A percentile compares a stretch with the other conserved stretches of the same genome.
Conservation (phyloP, 495 filamentous ascomycete species). For the Hapsidospora chrysogenum region DNA sequence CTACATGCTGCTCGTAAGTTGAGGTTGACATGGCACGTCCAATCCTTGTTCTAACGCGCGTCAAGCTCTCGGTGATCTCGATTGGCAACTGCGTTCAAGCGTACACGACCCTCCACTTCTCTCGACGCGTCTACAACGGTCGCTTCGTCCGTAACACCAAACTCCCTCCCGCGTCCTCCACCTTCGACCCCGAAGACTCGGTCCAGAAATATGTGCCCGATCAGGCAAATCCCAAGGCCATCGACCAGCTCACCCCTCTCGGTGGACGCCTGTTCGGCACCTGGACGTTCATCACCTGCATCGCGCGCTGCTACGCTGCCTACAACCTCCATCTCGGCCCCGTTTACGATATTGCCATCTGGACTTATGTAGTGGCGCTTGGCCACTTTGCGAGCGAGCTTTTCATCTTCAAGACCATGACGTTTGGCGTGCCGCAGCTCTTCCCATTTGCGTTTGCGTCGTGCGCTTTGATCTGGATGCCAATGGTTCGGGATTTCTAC, state of each 20-base stretch:
- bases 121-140: slow-evolving; percentile 57
- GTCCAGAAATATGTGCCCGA: slow-evolving; percentile 22
- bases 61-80: slow-evolving; percentile 57
- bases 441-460: slow-evolving; percentile 61
- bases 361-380: slow-evolving; percentile 65
- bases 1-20: slow-evolving; percentile 30
- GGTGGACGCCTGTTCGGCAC: slow-evolving; percentile 78
- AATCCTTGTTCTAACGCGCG: neutral
- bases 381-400: slow-evolving; percentile 72
- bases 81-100: slow-evolving; percentile 69
- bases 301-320: slow-evolving; percentile 70
- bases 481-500: slow-evolving; percentile 49
- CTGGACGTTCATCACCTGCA: slow-evolving; percentile 63
- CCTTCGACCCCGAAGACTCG: slow-evolving; percentile 28
- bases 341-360: slow-evolving; percentile 62
- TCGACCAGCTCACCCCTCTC: slow-evolving; percentile 48
- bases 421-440: slow-evolving; percentile 47
- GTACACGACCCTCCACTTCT: slow-evolving; percentile 56
- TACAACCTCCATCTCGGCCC: slow-evolving; percentile 60
- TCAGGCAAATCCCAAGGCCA: slow-evolving; percentile 24
- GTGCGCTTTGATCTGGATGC: slow-evolving; percentile 66
- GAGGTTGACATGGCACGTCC: neutral
- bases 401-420: slow-evolving; percentile 54
- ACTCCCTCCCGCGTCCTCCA: slow-evolving; percentile 12
- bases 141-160: slow-evolving; percentile 26